Percentiles rank a stretch among this genome's conserved stretches.
Conservation (phyloP, 257 asterid species). For the Solanum chiquidenum region DNA sequence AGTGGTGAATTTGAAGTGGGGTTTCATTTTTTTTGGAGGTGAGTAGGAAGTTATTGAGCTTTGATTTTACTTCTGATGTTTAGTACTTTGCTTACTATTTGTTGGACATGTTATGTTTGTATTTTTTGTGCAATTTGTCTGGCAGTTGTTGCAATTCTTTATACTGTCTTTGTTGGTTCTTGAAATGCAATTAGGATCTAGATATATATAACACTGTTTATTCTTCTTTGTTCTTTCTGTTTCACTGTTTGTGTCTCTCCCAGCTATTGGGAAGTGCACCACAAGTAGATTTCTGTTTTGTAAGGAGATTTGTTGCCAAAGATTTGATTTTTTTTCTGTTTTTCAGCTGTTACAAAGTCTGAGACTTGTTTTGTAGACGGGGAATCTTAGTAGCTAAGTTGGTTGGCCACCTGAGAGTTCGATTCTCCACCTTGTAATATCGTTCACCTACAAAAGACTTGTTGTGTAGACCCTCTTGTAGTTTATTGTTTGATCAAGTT, state of each 20-base stretch:
- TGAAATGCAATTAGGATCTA: background rate
- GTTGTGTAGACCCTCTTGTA: background rate
- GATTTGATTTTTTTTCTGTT: background rate
- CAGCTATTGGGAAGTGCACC: background rate
- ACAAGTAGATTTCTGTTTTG: background rate
- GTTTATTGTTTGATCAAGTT: background rate
- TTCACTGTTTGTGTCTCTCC: background rate
- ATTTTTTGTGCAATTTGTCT: background rate
- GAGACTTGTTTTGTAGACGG: background rate
- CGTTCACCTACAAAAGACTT: background rate
- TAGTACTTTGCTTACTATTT: background rate
- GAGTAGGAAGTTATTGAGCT: background rate
- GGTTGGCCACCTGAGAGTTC: background rate
- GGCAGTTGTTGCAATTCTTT: background rate
- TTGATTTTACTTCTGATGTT: background rate
- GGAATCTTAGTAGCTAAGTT: background rate
- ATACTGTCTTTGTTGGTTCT: background rate
- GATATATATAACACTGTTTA: background rate
- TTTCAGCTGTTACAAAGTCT: background rate
- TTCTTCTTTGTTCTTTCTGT: conserved; percentile 3
- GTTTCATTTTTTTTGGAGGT: conserved; percentile 23
- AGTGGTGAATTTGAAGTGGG: conserved; percentile 7
- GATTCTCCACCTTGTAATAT: background rate
- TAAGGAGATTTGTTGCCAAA: background rate
- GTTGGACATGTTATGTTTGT: background rate